These are phyloP conservation scores for Saccharomyces jurei DNA, from an alignment of 805 yeast species.

Conservation along the genomic window DNA sequence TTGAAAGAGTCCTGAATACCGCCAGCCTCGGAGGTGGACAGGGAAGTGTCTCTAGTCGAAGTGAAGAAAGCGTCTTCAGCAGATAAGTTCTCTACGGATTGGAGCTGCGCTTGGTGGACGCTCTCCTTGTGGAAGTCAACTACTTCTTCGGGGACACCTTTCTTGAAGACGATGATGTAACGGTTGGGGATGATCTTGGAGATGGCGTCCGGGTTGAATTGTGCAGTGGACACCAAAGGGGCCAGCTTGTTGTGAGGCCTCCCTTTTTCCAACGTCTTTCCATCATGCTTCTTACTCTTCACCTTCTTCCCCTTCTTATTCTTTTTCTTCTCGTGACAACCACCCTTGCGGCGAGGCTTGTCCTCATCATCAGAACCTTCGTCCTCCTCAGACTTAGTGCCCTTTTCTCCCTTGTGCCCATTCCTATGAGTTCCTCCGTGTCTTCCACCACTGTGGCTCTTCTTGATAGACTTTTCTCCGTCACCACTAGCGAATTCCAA, in stretches of 20 bases:
- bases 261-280: neutral
- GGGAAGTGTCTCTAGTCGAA: slow-evolving; percentile 2
- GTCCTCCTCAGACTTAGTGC: neutral
- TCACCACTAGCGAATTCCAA: slow-evolving; percentile 3
- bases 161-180: slow-evolving; percentile 81
- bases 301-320: neutral
- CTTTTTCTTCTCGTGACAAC: neutral
- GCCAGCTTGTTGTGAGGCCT: slow-evolving; percentile 24
- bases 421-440: neutral
- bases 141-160: slow-evolving; percentile 44
- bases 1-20: slow-evolving; percentile 56
- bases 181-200: slow-evolving; percentile 55
- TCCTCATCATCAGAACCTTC: neutral
- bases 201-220: slow-evolving; percentile 20
- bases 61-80: slow-evolving; percentile 20
- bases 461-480: neutral
- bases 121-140: slow-evolving; percentile 59
- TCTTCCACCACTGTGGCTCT: neutral
- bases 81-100: slow-evolving; percentile 31
- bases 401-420: neutral
- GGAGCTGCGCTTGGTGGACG: slow-evolving; percentile 48
- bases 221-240: slow-evolving; percentile 39
- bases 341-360: neutral
- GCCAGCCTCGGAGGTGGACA: slow-evolving; percentile 28
- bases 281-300: neutral